These are phyloP conservation scores for Candida frijolesensis DNA, from an alignment of 1,139 yeast genomes.

Conservation along the genomic window DNA sequence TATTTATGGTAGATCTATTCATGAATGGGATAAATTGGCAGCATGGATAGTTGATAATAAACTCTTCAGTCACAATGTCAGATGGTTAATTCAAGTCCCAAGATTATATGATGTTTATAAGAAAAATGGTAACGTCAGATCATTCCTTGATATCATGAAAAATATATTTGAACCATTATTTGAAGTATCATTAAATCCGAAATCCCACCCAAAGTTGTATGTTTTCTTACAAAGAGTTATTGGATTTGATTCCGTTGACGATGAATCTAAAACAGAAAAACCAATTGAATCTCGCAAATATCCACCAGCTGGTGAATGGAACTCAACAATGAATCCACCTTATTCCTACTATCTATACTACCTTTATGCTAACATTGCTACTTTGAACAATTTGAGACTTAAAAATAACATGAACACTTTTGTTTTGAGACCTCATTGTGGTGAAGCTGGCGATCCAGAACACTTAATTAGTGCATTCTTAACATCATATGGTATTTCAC, in stretches of 20 bases:
- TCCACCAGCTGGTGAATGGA: conserved; percentile 87
- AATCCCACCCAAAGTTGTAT: conserved; percentile 83
- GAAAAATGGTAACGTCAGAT: conserved; percentile 66
- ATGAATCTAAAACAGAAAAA: conserved; percentile 90
- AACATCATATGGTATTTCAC: conserved; percentile 90
- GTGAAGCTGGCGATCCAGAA: conserved; percentile 99
- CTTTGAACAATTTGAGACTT: conserved; percentile 81
- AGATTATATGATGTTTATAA: conserved; percentile 89
- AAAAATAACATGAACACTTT: conserved; percentile 80
- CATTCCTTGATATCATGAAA: conserved; percentile 73
- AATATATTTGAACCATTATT: conserved; percentile 89
- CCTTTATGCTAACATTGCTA: conserved; percentile 79
- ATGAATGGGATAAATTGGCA: conserved; percentile 96
- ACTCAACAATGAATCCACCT: conserved; percentile 82
- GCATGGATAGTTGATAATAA: conserved; percentile 94
- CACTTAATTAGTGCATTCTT: conserved; percentile 90
- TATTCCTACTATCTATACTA: conserved; percentile 93
- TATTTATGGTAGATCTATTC: conserved; percentile 82
- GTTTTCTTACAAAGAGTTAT: conserved; percentile 89
- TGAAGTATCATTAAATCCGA: conserved; percentile 85
- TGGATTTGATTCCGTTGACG: conserved; percentile 98
- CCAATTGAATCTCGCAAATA: conserved; percentile 71
- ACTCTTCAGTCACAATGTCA: conserved; percentile 86
- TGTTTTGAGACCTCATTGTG: conserved; percentile 95
- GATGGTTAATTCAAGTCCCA: conserved; percentile 97